These are phyloP conservation scores for Verbascum thapsus DNA, from an alignment of 257 asterid species.

Conservation along the genomic window DNA sequence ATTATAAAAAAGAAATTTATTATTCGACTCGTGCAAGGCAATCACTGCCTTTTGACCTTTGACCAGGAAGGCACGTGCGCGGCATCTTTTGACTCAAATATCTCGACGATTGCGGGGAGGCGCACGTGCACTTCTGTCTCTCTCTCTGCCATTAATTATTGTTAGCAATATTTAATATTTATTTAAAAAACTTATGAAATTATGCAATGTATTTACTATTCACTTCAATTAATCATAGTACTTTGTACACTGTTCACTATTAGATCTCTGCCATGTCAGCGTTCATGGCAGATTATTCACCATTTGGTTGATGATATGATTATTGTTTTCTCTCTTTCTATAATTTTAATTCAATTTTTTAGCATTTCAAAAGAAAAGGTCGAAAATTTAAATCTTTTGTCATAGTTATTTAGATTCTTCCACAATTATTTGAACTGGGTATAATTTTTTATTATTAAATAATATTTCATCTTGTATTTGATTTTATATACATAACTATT, in stretches of 20 bases:
- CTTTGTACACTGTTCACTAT: not conserved
- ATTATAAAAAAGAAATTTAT: slow-evolving; percentile 4
- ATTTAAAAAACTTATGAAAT: not conserved
- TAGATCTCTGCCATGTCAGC: slow-evolving; percentile 27
- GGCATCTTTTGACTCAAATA: slow-evolving; percentile 65
- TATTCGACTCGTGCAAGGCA: slow-evolving; percentile 53
- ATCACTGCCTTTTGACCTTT: slow-evolving; percentile 65
- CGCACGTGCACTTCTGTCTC: slow-evolving; percentile 40
- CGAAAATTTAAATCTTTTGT: too few species aligned
- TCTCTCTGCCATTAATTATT: slow-evolving; percentile 35
- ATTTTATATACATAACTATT: too few species aligned
- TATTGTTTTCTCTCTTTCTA: too few species aligned
- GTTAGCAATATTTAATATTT: slow-evolving; percentile 18
- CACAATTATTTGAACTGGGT: too few species aligned
- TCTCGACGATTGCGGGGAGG: slow-evolving; percentile 51
- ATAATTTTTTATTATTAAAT: too few species aligned
- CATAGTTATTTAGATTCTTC: too few species aligned
- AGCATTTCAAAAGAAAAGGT: too few species aligned
- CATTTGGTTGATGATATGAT: too few species aligned
- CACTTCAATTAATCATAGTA: too few species aligned
- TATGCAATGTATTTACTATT: slow-evolving; percentile 14
- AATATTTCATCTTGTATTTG: too few species aligned
- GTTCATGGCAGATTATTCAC: too few species aligned
- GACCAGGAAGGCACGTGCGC: slow-evolving; percentile 70
- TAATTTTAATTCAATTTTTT: too few species aligned